Conservation (phyloP, 2,329 filamentous ascomycete species). For the Aspergillus phoenicis region DNA sequence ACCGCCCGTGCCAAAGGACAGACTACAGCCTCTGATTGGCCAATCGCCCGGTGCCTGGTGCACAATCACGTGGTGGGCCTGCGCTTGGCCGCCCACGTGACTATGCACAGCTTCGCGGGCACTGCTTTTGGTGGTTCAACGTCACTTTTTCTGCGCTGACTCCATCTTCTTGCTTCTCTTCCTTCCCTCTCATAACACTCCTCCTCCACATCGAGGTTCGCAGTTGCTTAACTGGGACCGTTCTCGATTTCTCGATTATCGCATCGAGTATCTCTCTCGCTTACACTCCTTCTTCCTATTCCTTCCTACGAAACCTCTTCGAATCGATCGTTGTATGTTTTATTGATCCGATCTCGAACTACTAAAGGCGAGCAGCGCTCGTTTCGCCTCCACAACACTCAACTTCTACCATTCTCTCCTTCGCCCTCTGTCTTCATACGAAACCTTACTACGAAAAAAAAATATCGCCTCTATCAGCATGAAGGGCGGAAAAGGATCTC, state of each 20-base stretch:
- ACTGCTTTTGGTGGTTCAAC: constrained; percentile 25
- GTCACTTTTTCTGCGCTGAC: constrained; percentile 35
- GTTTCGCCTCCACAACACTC: constrained; percentile 15
- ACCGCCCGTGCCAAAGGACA: constrained; percentile 32
- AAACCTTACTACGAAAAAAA: background rate
- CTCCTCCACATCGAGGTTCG: background rate
- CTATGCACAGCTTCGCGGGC: constrained; percentile 14
- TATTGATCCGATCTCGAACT: constrained; percentile 17
- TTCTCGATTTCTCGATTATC: background rate
- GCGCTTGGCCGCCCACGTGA: constrained; percentile 24
- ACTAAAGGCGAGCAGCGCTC: constrained; percentile 34
- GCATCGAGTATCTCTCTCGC: background rate
- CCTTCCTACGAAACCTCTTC: background rate
- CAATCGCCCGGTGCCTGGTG: background rate
- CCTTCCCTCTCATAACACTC: background rate
- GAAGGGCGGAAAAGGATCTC: constrained; percentile 36
- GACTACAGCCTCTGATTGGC: constrained; percentile 35
- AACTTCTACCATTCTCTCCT: background rate
- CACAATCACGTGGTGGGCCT: constrained; percentile 22
- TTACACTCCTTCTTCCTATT: background rate
- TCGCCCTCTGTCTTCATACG: background rate
- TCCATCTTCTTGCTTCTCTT: constrained; percentile 2
- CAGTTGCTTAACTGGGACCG: background rate
- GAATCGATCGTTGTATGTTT: constrained; percentile 24
- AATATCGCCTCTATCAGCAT: constrained; percentile 22